Base-by-base conservation (phyloP, 495 filamentous ascomycete genomes). In the Penicillium crystallinum region DNA sequence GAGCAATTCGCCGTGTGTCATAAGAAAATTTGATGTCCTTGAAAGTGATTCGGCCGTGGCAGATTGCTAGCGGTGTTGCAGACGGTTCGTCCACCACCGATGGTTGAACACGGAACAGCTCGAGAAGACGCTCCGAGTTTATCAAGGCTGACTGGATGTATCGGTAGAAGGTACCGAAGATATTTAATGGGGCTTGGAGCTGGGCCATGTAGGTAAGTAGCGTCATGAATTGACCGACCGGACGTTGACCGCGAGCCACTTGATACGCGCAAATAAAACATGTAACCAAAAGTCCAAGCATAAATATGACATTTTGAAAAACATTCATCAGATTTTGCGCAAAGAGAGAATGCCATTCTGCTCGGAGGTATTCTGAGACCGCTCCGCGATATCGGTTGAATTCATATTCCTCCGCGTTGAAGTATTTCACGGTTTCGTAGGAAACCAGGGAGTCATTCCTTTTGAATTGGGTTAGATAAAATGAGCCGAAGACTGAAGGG, bases 391-490 rank as follows among this genome's bases (percentile, higher is more conserved):
- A 91, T 0, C 90, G 83, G n/a, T 79, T 77, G 68, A 90, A 90
- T 62, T 95, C 89, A 64, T 86, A 89, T 3, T 77, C 72, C 61
- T 93, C 89, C 3, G 89, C 89, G 61, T 91, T 92, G 77, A 93
- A 93, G 63, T 93, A 92, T 65, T 95, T 92, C 59, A 95, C 90
- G 25, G 89, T 92, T 64, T 95, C 90, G 64, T 93, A 95, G 14
- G 87, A 89, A 43, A 86, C 80, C 71, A 95, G 87, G 0, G 89
- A 91, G 62, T 95, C 89, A 59, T 91, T 92, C 22, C 53, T 55
- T 4, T 23, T 21, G 29, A 8, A 2, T 4, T 40, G 7, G 14
- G 27, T 36, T 19, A 17, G 38, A 4, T 10, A 10, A 2, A 7
- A 18, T 2, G 3, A 4, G 6, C 5, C 10, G 17, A 29, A 7